phyloP scores from a whole-genome alignment of 805 yeast genomes.

The Nakazawaea ishiwadae region DNA sequence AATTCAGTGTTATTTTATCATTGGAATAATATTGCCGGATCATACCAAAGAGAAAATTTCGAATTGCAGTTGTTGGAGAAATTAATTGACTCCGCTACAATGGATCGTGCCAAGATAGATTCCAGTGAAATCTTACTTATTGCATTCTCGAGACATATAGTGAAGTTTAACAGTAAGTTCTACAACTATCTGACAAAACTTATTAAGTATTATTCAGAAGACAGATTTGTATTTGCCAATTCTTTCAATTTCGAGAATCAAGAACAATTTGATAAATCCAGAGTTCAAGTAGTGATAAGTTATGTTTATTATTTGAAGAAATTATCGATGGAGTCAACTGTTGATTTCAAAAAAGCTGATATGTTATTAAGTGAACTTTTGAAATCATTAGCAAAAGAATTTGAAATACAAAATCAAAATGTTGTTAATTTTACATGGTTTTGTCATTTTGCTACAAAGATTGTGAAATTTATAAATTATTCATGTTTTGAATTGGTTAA shows the following conservation, averaged over 20 bases:
- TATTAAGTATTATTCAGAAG: not conserved
- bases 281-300: constrained; percentile 9
- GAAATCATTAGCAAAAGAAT: constrained; percentile 5
- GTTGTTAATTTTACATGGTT: constrained; percentile 6
- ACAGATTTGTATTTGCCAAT: not conserved
- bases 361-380: constrained; percentile 4
- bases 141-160: constrained; percentile 4
- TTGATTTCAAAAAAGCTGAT: not conserved
- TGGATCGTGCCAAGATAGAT: not conserved
- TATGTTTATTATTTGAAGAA: constrained; percentile 8
- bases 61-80: constrained; percentile 6
- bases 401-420: not conserved
- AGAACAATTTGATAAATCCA: not conserved
- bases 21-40: constrained; percentile 8
- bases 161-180: not conserved
- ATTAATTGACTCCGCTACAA: not conserved
- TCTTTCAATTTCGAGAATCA: not conserved
- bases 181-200: constrained; percentile 4
- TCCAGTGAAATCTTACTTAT: not conserved
- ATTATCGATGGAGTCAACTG: not conserved
- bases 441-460: constrained; percentile 8
- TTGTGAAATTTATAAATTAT: constrained; percentile 10
- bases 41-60: constrained; percentile 9
- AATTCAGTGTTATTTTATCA: constrained; percentile 4
- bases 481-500: constrained; percentile 9